phyloP scores from a whole-genome alignment of 2,329 filamentous ascomycete species.

The Didymella pinodella region DNA sequence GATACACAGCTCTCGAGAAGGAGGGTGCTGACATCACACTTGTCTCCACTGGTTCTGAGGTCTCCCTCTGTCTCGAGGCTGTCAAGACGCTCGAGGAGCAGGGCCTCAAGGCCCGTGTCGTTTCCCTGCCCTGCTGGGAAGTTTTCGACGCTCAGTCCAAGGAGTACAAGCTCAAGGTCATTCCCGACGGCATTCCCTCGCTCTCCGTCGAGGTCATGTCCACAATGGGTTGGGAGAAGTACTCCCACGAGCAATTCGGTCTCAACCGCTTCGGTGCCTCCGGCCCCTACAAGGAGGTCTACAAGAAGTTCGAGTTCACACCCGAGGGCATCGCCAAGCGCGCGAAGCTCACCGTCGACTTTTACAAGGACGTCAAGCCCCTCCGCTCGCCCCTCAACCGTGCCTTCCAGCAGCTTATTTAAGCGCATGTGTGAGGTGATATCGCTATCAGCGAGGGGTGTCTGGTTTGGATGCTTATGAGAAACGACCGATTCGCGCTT shows the following conservation, averaged over 20 bases:
- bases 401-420: conserved; percentile 97
- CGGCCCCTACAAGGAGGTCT: conserved; percentile 96
- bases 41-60: conserved; percentile 95
- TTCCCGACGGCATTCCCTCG: conserved; percentile 92
- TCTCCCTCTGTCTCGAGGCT: conserved; percentile 90
- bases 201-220: conserved; percentile 96
- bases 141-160: conserved; percentile 93
- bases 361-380: conserved; percentile 93
- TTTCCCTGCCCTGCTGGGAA: conserved; percentile 96
- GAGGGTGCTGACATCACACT: conserved; percentile 86
- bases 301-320: conserved; percentile 99
- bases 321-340: conserved; percentile 97
- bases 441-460: conserved; percentile 4
- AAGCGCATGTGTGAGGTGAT: conserved; percentile 51
- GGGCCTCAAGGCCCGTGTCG: conserved; percentile 85
- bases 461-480: conserved; percentile 22
- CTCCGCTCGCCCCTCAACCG: conserved; percentile 94
- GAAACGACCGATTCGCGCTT: conserved; percentile 27
- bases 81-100: conserved; percentile 91
- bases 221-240: conserved; percentile 98
- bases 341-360: conserved; percentile 88
- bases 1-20: conserved; percentile 87
- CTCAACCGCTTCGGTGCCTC: conserved; percentile 99
- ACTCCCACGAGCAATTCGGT: conserved; percentile 99
- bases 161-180: conserved; percentile 91